A percentile compares a stretch with the other conserved stretches of the same genome.
phyloP scores from a whole-genome alignment of 352 stramenopile species.

The Globisporangium takayamanum region DNA sequence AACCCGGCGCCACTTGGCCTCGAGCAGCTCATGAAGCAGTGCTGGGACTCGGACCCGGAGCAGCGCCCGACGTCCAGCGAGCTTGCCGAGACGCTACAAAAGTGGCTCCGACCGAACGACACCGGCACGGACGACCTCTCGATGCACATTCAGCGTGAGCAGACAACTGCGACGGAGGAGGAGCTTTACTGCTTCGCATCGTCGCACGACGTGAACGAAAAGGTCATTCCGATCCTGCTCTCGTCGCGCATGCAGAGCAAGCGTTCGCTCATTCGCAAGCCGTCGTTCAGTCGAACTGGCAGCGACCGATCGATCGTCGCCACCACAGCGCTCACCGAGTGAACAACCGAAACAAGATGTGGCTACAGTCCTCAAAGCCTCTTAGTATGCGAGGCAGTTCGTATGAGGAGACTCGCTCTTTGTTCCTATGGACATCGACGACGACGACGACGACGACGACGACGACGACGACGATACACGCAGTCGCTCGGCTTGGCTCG shows the following conservation, averaged over 20 bases:
- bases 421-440: too few species aligned
- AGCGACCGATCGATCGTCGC: slow-evolving; percentile 5
- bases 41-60: slow-evolving; percentile 63
- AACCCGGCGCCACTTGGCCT: slow-evolving; percentile 47
- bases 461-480: too few species aligned
- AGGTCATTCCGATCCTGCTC: slow-evolving; percentile 52
- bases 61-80: slow-evolving; percentile 58
- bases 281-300: not conserved
- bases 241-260: slow-evolving; percentile 24
- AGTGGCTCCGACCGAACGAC: slow-evolving; percentile 34
- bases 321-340: not conserved
- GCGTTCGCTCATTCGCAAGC: slow-evolving; percentile 15
- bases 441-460: too few species aligned
- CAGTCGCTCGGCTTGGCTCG: too few species aligned
- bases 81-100: slow-evolving; percentile 50
- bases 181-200: slow-evolving; percentile 57
- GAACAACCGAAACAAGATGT: not conserved
- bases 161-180: slow-evolving; percentile 32
- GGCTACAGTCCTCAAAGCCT: too few species aligned
- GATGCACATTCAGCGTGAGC: slow-evolving; percentile 43
- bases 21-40: slow-evolving; percentile 69
- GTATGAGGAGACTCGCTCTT: too few species aligned
- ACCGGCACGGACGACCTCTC: slow-evolving; percentile 32
- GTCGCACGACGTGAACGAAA: slow-evolving; percentile 52
- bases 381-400: too few species aligned